Conservation (phyloP, 495 filamentous ascomycete species). For the Parathielavia appendiculata region DNA sequence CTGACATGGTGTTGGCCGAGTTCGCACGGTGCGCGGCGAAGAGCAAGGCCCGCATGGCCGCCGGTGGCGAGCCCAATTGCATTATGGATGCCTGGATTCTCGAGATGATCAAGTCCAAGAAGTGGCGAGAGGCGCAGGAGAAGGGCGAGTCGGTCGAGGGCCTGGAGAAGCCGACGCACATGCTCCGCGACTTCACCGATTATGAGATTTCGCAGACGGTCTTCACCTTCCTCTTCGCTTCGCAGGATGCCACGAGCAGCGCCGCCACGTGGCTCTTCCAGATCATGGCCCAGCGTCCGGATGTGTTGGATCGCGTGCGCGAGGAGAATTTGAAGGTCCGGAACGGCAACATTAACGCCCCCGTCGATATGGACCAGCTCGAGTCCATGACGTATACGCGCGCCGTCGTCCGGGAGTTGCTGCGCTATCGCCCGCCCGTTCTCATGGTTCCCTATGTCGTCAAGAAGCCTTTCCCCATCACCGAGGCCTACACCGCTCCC, state of each 20-base stretch:
- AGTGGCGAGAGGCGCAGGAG: constrained; percentile 65
- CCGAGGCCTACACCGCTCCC: constrained; percentile 77
- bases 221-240: constrained; percentile 97
- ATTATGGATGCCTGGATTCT: constrained; percentile 95
- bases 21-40: constrained; percentile 91
- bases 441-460: constrained; percentile 95
- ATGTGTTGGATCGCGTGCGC: constrained; percentile 81
- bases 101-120: constrained; percentile 74
- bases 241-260: constrained; percentile 92
- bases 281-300: constrained; percentile 86
- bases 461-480: constrained; percentile 95
- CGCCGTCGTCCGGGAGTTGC: constrained; percentile 86
- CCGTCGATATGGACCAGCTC: constrained; percentile 73
- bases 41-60: constrained; percentile 85
- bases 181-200: constrained; percentile 84
- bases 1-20: constrained; percentile 84
- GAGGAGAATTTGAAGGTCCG: constrained; percentile 82
- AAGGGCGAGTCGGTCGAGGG: constrained; percentile 61
- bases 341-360: constrained; percentile 67
- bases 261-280: constrained; percentile 95
- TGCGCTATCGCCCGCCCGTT: constrained; percentile 94
- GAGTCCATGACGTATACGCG: constrained; percentile 88
- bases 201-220: constrained; percentile 91
- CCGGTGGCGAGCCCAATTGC: constrained; percentile 79
- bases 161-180: constrained; percentile 70